Conservation (phyloP, 352 stramenopile genomes). For the Phytophthora cactorum region DNA sequence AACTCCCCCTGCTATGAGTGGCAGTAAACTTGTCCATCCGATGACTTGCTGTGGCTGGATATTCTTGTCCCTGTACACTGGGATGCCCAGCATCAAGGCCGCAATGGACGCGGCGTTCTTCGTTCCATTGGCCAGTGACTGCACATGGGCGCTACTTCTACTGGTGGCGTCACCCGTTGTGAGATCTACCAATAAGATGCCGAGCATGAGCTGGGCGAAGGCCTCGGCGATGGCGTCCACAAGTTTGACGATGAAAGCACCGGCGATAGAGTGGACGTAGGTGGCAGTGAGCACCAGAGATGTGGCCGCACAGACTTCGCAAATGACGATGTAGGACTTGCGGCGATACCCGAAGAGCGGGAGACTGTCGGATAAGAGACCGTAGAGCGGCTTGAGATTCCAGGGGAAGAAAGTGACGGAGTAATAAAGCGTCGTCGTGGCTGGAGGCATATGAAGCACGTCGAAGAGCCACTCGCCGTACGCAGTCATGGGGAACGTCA, state of each 20-base stretch:
- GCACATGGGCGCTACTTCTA: conserved; percentile 59
- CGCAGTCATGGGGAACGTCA: conserved; percentile 81
- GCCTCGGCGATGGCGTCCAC: conserved; percentile 75
- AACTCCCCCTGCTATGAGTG: conserved; percentile 53
- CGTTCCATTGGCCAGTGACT: conserved; percentile 72
- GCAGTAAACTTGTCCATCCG: conserved; percentile 64
- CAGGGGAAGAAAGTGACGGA: conserved; percentile 84
- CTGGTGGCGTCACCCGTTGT: conserved; percentile 61
- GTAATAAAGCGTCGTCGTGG: conserved; percentile 84
- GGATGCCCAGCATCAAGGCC: conserved; percentile 67
- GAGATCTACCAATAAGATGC: conserved; percentile 76
- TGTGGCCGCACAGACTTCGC: conserved; percentile 58
- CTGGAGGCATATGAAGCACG: conserved; percentile 76
- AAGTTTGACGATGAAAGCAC: conserved; percentile 72
- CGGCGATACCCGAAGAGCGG: conserved; percentile 76
- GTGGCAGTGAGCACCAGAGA: conserved; percentile 65
- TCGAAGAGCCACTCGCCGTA: conserved; percentile 83
- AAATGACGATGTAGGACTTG: conserved; percentile 86
- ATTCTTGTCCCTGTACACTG: conserved; percentile 65
- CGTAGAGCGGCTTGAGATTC: conserved; percentile 89
- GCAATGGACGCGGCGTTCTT: conserved; percentile 75
- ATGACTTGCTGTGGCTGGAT: conserved; percentile 63
- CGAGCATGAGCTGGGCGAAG: conserved; percentile 86
- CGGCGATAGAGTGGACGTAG: conserved; percentile 61
- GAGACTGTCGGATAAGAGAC: conserved; percentile 75